A percentile compares a stretch with the other conserved stretches of the same genome.
Conservation (phyloP, 2,329 filamentous ascomycete genomes). For the Trichoderma brevicompactum region DNA sequence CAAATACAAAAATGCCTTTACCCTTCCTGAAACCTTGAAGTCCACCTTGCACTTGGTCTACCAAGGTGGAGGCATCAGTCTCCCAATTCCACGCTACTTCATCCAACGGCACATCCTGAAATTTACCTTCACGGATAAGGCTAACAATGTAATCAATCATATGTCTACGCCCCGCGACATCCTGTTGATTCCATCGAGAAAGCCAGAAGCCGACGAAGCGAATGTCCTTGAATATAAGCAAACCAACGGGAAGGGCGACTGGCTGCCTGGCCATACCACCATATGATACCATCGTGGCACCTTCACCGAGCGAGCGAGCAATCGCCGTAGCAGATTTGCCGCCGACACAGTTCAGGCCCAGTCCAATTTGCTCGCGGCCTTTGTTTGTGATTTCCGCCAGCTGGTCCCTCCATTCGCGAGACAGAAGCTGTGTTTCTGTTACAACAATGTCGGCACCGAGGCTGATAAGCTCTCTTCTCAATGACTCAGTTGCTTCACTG, state of each 20-base stretch:
- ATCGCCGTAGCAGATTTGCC: slow-evolving; percentile 81
- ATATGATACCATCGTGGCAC: slow-evolving; percentile 85
- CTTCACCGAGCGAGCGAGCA: slow-evolving; percentile 71
- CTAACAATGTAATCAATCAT: slow-evolving; percentile 86
- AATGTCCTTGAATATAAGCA: slow-evolving; percentile 93
- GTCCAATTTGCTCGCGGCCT: slow-evolving; percentile 70
- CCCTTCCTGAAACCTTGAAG: slow-evolving; percentile 82
- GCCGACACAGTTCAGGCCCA: slow-evolving; percentile 93
- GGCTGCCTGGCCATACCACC: slow-evolving; percentile 94
- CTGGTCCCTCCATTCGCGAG: slow-evolving; percentile 63
- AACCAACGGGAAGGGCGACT: slow-evolving; percentile 75
- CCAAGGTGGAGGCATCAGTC: slow-evolving; percentile 70
- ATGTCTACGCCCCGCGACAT: slow-evolving; percentile 73
- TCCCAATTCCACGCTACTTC: slow-evolving; percentile 83
- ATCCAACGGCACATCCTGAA: slow-evolving; percentile 82
- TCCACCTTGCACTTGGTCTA: slow-evolving; percentile 78
- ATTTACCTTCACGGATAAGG: slow-evolving; percentile 73
- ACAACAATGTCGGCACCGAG: slow-evolving; percentile 63
- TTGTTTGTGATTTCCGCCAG: slow-evolving; percentile 70
- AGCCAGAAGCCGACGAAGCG: slow-evolving; percentile 95
- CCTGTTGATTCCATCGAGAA: slow-evolving; percentile 79
- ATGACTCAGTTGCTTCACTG: slow-evolving; percentile 63
- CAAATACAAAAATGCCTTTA: slow-evolving; percentile 88
- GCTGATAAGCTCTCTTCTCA: slow-evolving; percentile 56
- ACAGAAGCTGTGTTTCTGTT: slow-evolving; percentile 59